Base-by-base conservation (phyloP, 352 stramenopile species). In the Pythium sp. region DNA sequence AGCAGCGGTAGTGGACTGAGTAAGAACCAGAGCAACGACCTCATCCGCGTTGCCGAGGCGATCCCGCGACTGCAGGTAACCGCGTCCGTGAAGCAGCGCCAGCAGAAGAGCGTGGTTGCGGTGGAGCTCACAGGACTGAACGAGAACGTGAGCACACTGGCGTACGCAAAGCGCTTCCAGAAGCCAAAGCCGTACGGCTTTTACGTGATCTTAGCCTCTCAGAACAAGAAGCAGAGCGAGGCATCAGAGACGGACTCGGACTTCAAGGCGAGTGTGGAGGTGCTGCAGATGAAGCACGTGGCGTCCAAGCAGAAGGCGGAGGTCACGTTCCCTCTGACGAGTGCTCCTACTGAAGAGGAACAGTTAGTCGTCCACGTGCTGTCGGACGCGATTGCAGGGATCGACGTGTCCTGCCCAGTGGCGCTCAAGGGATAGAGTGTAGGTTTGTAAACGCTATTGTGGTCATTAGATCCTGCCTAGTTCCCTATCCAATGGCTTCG, bases 111-210 rank as follows among this genome's bases (percentile, higher is more conserved):
- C 7, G 53, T 73, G 20, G 55, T 87, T 20, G 47, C 73, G 7
- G 74, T 91, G 12, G 73, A 82, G 34, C 67, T 91, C 22, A 81
- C 67, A 43, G 64, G 60, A 6, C 55, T 73, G 36, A 80, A 80
- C 47, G 65, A 77, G 38, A 79, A 68, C 32, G 68, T 60, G 49
- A 62, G 51, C 26, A 72, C 68, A 26, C 22, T 83, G 20, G 76
- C 77, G 9, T 78, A 71, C n/a, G 79, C 72, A 2, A 79, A 76
- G 36, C 69, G 82, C 12, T 72, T 91, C 26, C 77, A 84, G 59
- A 88, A 91, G 64, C 78, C 85, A 11, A 86, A 87, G 64, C 80
- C 83, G 15, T 93, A 89, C 59, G 85, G 80, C 0, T 90, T 90
- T 53, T 93, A 91, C 64, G 73, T 93, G 46, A n/a, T 91, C 11